Base-by-base conservation (phyloP, 2,329 filamentous ascomycete species). In the Epichloe baconii region DNA sequence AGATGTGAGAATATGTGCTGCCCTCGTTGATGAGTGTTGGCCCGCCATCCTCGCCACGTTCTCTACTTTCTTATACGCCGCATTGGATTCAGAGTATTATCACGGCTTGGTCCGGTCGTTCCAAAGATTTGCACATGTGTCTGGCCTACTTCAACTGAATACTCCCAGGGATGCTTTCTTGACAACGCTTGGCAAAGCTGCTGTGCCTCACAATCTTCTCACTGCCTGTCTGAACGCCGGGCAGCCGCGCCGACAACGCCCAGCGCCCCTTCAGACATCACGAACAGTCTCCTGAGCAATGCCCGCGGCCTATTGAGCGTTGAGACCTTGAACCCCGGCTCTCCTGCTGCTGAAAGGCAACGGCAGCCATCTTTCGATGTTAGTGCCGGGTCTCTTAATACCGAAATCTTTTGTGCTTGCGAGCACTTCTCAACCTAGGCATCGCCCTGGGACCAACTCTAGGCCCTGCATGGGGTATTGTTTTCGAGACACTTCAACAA, bases 161-260 rank as follows among this genome's bases (percentile, higher is more conserved):
- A 96, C 91, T 0, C 90, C 93, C 0, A 78, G 93, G 56, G 93
- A 98, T 72, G 93, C 93, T 0, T 94, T 98, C 61, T 73, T 98
- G 36, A 97, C 93, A 0, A 96, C 91, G 0, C 72, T 98, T 3
- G 89, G 88, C 0, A 98, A 98, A 68, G 85, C 90, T 43, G 89
- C 93, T 7, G 87, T 97, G 2, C 93, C 93, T 3, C 81, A 88
- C 0, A 91, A 94, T 58, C 74, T 84, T 1, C 71, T 85, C 42
- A 80, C 78, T 15, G 78, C 78, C 2, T 82, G 77, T 51, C 66
- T 80, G 19, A 80, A 76, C 53, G 64, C 70, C 12, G 72, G 76
- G 0, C 62, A 71, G 38, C 59, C 70, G 1, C 70, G 72, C 17
- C 73, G 1, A 54, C 67, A 14, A 66, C 70, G 1, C 68, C 72